Evolutionary conservation across 2,329 filamentous ascomycete species (phyloP).

Genomic region (Penicillium paneum): DNA sequence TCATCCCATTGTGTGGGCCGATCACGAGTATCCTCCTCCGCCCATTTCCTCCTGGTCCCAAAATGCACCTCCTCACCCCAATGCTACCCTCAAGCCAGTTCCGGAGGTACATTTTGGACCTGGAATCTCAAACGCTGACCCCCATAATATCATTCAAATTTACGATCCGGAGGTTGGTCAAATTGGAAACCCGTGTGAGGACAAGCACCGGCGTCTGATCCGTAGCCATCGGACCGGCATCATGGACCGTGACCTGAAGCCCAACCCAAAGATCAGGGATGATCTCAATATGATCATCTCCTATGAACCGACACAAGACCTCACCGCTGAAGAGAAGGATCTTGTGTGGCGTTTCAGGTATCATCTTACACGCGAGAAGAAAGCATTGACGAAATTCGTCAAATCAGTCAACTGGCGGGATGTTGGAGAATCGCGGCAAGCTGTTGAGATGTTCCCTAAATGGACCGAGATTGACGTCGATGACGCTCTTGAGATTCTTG

Average conservation of each 20-base stretch:
- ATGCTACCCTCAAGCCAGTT: slow-evolving; percentile 70
- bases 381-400: slow-evolving; percentile 91
- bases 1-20: slow-evolving; percentile 90
- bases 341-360: slow-evolving; percentile 97
- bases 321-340: slow-evolving; percentile 90
- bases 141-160: slow-evolving; percentile 66
- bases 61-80: slow-evolving; percentile 61
- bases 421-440: slow-evolving; percentile 77
- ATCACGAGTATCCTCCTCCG: slow-evolving; percentile 85
- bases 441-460: slow-evolving; percentile 81
- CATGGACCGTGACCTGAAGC: slow-evolving; percentile 89
- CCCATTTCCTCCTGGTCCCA: slow-evolving; percentile 74
- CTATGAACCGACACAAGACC: slow-evolving; percentile 84
- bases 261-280: slow-evolving; percentile 92
- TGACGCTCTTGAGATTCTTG: slow-evolving; percentile 88
- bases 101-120: slow-evolving; percentile 89
- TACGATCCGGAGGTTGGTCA: slow-evolving; percentile 93
- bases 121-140: slow-evolving; percentile 70
- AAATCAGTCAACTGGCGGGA: slow-evolving; percentile 97
- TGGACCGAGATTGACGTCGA: slow-evolving; percentile 98
- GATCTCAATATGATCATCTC: slow-evolving; percentile 87
- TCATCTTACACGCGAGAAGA: slow-evolving; percentile 87
- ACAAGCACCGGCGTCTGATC: slow-evolving; percentile 87
- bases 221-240: slow-evolving; percentile 91
- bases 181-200: slow-evolving; percentile 88